phyloP scores from a whole-genome alignment of 108 stramenopile genomes.

The Pinguiococcus pyrenoidosus region DNA sequence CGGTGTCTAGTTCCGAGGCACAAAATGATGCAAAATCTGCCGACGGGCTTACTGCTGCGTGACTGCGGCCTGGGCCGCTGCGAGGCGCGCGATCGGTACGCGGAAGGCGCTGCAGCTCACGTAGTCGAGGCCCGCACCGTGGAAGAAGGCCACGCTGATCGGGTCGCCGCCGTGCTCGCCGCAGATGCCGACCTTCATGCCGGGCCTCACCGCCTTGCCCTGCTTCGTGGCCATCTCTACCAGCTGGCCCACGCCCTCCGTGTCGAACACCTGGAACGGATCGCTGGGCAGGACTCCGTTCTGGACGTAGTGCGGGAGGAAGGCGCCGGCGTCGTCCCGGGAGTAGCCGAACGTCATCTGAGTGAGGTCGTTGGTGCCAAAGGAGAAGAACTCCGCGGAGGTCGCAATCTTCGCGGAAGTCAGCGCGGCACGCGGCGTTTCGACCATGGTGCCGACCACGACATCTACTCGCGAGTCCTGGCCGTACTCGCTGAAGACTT shows the following conservation, averaged over 20 bases:
- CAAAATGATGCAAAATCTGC: too few relatives aligned
- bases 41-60: too few relatives aligned
- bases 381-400: constrained; percentile 61
- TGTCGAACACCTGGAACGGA: constrained; percentile 66
- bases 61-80: constrained; percentile 40
- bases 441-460: constrained; percentile 76
- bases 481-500: constrained; percentile 14
- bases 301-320: constrained; percentile 59
- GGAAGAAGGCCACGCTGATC: constrained; percentile 54
- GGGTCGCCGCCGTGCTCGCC: constrained; percentile 79
- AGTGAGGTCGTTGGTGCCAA: constrained; percentile 69
- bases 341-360: constrained; percentile 75
- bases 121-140: constrained; percentile 53
- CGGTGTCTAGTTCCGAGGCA: too few relatives aligned
- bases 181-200: constrained; percentile 55
- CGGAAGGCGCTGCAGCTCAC: constrained; percentile 74
- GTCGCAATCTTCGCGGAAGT: constrained; percentile 54
- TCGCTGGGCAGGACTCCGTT: constrained; percentile 60
- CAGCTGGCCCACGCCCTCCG: constrained; percentile 61
- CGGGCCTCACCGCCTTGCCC: constrained; percentile 43
- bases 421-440: constrained; percentile 65
- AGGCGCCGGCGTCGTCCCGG: constrained; percentile 62
- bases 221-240: constrained; percentile 43
- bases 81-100: constrained; percentile 66
- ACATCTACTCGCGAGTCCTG: constrained; percentile 34